These are phyloP conservation scores for Byssoonygena ceratinophila DNA, from an alignment of 2,329 filamentous ascomycete species.

Conservation along the genomic window DNA sequence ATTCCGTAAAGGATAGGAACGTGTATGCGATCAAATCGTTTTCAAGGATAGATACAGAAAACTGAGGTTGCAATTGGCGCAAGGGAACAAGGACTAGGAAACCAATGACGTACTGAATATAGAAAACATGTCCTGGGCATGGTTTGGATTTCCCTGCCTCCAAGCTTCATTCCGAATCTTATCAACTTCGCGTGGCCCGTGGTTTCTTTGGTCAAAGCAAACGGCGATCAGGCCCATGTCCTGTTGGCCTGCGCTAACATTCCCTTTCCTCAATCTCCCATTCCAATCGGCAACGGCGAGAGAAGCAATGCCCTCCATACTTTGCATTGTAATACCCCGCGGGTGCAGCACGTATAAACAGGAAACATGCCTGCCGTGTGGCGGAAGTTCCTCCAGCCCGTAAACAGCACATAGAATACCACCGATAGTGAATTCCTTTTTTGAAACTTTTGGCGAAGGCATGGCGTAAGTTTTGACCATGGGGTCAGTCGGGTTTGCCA, in stretches of 20 bases:
- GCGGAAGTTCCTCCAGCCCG: constrained; percentile 64
- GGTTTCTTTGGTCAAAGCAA: constrained; percentile 86
- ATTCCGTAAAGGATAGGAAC: too few species aligned
- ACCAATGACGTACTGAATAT: constrained; percentile 49
- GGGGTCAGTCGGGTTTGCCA: constrained; percentile 30
- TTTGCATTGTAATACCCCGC: constrained; percentile 56
- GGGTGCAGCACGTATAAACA: constrained; percentile 90
- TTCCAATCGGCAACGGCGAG: constrained; percentile 61
- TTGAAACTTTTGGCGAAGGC: constrained; percentile 43
- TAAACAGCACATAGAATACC: constrained; percentile 72
- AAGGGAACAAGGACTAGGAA: neutral
- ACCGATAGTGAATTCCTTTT: constrained; percentile 58
- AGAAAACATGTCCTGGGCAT: constrained; percentile 87
- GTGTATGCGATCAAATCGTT: too few species aligned
- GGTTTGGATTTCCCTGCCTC: constrained; percentile 64
- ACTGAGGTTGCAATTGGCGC: too few species aligned
- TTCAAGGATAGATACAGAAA: too few species aligned
- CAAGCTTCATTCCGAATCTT: constrained; percentile 63
- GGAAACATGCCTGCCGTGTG: constrained; percentile 47
- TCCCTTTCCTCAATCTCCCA: constrained; percentile 28
- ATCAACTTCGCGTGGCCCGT: constrained; percentile 63
- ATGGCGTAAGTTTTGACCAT: constrained; percentile 23
- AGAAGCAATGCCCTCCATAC: constrained; percentile 66
- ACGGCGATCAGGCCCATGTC: constrained; percentile 62
- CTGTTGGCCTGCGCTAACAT: constrained; percentile 21